A percentile compares a stretch with the other conserved stretches of the same genome.
These are phyloP conservation scores for Cryptococcus depauperatus DNA, from an alignment of 1,284 basidiomycete genomes.

Conservation along the genomic window DNA sequence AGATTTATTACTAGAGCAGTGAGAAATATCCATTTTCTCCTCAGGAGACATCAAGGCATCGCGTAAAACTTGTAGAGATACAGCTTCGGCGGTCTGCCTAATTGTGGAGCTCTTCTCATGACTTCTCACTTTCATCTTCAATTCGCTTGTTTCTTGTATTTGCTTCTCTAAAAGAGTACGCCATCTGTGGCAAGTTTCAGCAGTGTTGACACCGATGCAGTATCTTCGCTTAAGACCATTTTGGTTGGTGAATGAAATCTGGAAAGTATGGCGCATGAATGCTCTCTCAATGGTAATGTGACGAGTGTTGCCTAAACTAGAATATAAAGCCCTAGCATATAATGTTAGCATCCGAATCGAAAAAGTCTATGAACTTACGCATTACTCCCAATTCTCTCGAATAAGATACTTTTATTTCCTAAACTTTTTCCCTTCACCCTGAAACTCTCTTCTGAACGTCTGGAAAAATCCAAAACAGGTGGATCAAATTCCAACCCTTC, in stretches of 20 bases:
- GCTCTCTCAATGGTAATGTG: slow-evolving; percentile 73
- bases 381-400: slow-evolving; percentile 69
- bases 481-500: slow-evolving; percentile 81
- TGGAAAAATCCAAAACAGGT: slow-evolving; percentile 64
- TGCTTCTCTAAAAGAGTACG: slow-evolving; percentile 60
- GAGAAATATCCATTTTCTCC: slow-evolving; percentile 5
- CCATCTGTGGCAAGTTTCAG: slow-evolving; percentile 66
- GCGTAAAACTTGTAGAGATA: slow-evolving; percentile 72
- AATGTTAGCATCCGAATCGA: background rate
- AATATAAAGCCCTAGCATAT: slow-evolving; percentile 53
- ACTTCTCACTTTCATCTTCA: slow-evolving; percentile 47
- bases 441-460: slow-evolving; percentile 71
- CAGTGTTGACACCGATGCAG: slow-evolving; percentile 82
- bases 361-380: slow-evolving; percentile 47
- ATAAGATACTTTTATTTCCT: slow-evolving; percentile 70
- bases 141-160: slow-evolving; percentile 61
- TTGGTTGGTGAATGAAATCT: slow-evolving; percentile 72
- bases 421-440: slow-evolving; percentile 70
- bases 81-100: slow-evolving; percentile 57
- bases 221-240: slow-evolving; percentile 66
- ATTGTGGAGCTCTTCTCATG: slow-evolving; percentile 9
- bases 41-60: slow-evolving; percentile 58
- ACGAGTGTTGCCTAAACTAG: slow-evolving; percentile 65
- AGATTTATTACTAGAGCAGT: background rate
- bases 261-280: slow-evolving; percentile 91